Evolutionary conservation across 805 yeast species (phyloP), one percentile per base, ranked within the genome.

Genomic region (Suhomyces emberorum): DNA sequence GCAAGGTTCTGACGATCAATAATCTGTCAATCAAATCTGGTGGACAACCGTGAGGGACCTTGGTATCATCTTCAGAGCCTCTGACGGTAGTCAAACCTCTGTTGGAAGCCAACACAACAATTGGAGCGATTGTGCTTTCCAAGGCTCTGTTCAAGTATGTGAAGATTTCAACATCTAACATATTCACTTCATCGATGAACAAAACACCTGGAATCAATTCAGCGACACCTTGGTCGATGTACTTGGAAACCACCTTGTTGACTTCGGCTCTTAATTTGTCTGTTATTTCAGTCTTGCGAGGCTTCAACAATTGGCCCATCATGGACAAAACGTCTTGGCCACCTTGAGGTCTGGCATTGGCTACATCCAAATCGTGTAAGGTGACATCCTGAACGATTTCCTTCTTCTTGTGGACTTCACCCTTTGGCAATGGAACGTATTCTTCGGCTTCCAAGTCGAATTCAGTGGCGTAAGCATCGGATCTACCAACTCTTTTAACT

Each of bases 381-480:
- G 98, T 87, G 30, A 93, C 96, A 50, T 93, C 97, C 68, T 93
- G 99, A 15, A 93, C 95, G 51, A 91, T 88, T 64, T 93, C 98
- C 61, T 93, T 93, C 74, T 93, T 88, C 60, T 91, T 89, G 70
- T 93, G 98, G 30, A 93, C 95, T 63, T 93, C 99, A 36, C 98
- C 98, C 68, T 93, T 95, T 43, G 99, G 99, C 52, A 95, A 74
- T 28, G 98, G 96, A 15, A 93, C 98, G 62, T 93, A 93, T 65
- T 93, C 98, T 65, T 95, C 97, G 18, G 98, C 96, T 72, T 93
- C 98, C 42, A 95, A 76, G 63, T 93, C 99, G 52, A 89, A 93
- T 66, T 93, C 99, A 7, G 98, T 88, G 16, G 98, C 97, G 55
- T 88, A 88, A 0, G 97, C 96, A 61, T 93, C 98, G n/a, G 95